Base-by-base conservation (phyloP, 2,329 filamentous ascomycete genomes). In the Fusarium duplospermum region DNA sequence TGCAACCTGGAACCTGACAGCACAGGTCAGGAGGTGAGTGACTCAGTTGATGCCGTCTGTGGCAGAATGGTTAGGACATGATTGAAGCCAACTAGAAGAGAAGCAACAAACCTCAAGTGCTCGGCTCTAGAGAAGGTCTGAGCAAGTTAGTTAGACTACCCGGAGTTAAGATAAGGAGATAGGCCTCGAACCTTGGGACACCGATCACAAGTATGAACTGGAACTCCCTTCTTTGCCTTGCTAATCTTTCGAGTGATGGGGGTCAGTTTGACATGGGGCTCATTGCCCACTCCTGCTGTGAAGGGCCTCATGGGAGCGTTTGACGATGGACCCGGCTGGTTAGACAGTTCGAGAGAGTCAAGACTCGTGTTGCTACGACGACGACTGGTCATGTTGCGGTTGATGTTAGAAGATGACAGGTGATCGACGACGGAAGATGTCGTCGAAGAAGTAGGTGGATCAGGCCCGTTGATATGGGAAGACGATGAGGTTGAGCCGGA, bases 61-160 rank as follows among this genome's bases (percentile, higher is more conserved):
- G 64, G 62, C 14, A 20, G 40, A 33, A 50, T 45, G 68, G 77
- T 82, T 75, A 83, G 80, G 70, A 8, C 42, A 67, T 64, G 31
- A 42, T 24, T 45, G 4, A n/a, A 52, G 24, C 9, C 14, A 27
- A 33, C 31, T 33, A 33, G 16, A 22, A 6, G 42, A 16, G 74
- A 50, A 50, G 27, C 42, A 62, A 77, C 83, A 71, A 79, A 91
- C 89, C 89, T 88, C 47, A 91, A 81, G 80, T 91, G 90, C 77
- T 91, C 89, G 33, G 89, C 90, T 77, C 90, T 84, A 14, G 89
- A 91, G 71, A 91, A 91, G 2, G 88, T 91, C 89, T 91, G 10
- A 20, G 20, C 57, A 38, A 18, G 54, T 74, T 33, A 71, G 59
- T 36, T 29, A 13, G 47, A 14, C 27, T 31, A 8, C 18, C 47